phyloP scores from a whole-genome alignment of 2,329 filamentous ascomycete genomes.

The Microthyrium microscopicum region DNA sequence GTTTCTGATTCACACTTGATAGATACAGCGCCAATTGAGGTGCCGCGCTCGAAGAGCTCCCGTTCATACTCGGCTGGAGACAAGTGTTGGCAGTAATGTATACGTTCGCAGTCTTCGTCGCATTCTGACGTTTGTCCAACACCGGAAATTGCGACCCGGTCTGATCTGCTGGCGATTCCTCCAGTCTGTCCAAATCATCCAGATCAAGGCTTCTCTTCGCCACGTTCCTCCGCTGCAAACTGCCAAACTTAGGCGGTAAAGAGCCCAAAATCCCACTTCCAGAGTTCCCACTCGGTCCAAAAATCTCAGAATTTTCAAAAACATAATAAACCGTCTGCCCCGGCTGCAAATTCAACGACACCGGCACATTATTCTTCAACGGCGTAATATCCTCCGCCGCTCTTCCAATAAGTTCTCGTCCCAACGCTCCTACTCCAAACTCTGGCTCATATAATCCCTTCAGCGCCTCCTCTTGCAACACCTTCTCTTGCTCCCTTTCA shows the following conservation, averaged over 20 bases:
- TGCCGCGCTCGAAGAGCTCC: conserved; percentile 26
- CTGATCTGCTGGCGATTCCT: background rate
- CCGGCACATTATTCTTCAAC: conserved; percentile 49
- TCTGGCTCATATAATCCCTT: conserved; percentile 39
- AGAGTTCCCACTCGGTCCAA: conserved; percentile 21
- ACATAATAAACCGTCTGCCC: conserved; percentile 49
- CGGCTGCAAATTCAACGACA: conserved; percentile 41
- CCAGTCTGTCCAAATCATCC: background rate
- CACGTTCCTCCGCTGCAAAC: background rate
- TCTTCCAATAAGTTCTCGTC: conserved; percentile 46
- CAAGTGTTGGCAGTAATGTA: conserved; percentile 84
- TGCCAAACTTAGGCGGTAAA: conserved; percentile 8
- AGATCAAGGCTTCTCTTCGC: conserved; percentile 1
- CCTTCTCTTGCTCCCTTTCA: conserved; percentile 16
- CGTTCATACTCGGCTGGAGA: conserved; percentile 48
- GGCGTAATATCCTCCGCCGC: conserved; percentile 31
- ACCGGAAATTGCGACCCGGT: conserved; percentile 4
- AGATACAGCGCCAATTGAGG: conserved; percentile 66
- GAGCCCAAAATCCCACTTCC: conserved; percentile 15
- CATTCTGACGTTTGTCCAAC: conserved; percentile 8
- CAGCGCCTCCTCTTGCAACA: conserved; percentile 16
- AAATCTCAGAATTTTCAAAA: conserved; percentile 41
- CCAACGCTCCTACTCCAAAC: conserved; percentile 42
- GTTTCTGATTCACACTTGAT: conserved; percentile 47
- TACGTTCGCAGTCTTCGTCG: conserved; percentile 29